Base-by-base conservation (phyloP, 148 eudicot genomes). In the Camellia lanceoleosa region DNA sequence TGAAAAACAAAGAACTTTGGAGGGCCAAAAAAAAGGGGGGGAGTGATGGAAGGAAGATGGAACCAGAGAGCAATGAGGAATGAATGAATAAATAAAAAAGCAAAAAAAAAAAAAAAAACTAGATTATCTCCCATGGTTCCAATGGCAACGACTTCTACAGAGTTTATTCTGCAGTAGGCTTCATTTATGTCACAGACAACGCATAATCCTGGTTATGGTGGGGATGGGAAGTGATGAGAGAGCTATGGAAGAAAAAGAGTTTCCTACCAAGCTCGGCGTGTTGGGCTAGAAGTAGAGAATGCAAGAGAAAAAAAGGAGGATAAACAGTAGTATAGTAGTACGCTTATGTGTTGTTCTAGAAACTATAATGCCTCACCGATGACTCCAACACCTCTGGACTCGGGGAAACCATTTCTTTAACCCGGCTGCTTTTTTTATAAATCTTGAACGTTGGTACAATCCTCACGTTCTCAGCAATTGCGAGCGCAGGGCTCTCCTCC, bases 311-410 rank as follows among this genome's bases (percentile, higher is more conserved):
- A 7, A 65, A 7, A 23, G 61, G 55, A 2, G 74, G 58, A 75
- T 67, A 78, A 68, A 68, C 49, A 61, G 54, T 74, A 76, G 74
- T 55, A 66, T 52, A 64, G 38, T 76, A 69, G 38, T 30, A 30
- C 38, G 38, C 38, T 30, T 79, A 63, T 30, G 5, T 74, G 30
- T 61, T 19, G 56, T 82, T 85, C 83, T 85, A 92, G 41, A 86
- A 74, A 82, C 94, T 88, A 77, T 92, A 96, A 82, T 93, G 98
- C 89, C 94, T 88, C 86, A 93, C 97, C 78, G 95, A 93, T 15
- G 95, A 88, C 83, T 96, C 99, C 83, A 96, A 78, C 77, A 88
- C 87, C 43, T 92, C 94, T 54, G 79, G 86, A 76, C 91, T 92
- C 0, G 98, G 97, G 83, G 87, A 89, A 56, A 93, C 80, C 80